Percentiles rank a stretch among this genome's conserved stretches.
These are phyloP conservation scores for Talaromyces ruber DNA, from an alignment of 495 filamentous ascomycete genomes.

Conservation along the genomic window DNA sequence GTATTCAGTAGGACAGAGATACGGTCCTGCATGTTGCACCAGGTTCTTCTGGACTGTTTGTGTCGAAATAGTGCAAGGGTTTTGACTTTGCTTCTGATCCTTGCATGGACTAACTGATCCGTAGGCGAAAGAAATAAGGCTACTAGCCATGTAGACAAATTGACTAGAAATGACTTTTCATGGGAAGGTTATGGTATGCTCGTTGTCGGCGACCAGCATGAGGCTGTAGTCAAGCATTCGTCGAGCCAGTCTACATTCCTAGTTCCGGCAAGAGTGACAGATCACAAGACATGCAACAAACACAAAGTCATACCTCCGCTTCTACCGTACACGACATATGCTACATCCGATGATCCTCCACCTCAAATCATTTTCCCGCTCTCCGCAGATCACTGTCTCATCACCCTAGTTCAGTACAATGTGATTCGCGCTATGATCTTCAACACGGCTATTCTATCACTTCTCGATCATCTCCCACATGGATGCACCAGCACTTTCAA, in stretches of 20 bases:
- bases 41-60: neutral
- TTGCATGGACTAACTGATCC: neutral
- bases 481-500: slow-evolving; percentile 6
- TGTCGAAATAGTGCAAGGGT: neutral
- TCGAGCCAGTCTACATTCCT: neutral
- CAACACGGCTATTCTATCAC: slow-evolving; percentile 12
- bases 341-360: slow-evolving; percentile 14
- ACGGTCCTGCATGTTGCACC: neutral
- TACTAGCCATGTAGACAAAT: neutral
- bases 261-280: neutral
- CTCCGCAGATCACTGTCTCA: slow-evolving; percentile 20
- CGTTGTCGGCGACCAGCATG: neutral
- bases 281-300: neutral
- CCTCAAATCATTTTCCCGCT: slow-evolving; percentile 9
- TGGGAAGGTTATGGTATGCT: neutral
- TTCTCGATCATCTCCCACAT: slow-evolving; percentile 9
- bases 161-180: neutral
- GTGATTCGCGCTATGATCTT: slow-evolving; percentile 29
- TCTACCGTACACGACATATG: slow-evolving; percentile 23
- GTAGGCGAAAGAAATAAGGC: neutral
- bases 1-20: neutral
- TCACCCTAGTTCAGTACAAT: slow-evolving; percentile 31
- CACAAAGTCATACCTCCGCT: slow-evolving; percentile 18
- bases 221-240: neutral
- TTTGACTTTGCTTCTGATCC: neutral